These are phyloP conservation scores for Calycina herbarum DNA, from an alignment of 2,329 filamentous ascomycete species.

Conservation along the genomic window DNA sequence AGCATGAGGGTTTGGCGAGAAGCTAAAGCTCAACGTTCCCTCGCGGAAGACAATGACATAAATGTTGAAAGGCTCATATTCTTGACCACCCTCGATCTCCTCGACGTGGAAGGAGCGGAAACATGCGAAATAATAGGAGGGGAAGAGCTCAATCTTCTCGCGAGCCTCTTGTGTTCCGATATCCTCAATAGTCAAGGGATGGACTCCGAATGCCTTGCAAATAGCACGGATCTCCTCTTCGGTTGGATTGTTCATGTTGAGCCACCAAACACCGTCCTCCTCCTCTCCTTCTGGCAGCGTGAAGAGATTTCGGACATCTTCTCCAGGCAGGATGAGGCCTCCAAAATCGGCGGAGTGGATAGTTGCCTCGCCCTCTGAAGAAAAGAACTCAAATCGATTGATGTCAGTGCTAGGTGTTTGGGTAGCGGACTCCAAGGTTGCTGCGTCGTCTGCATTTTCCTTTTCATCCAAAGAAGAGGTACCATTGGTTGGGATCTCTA, in stretches of 20 bases:
- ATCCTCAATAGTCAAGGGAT: conserved; percentile 94
- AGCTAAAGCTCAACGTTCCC: conserved; percentile 93
- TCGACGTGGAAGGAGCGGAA: conserved; percentile 89
- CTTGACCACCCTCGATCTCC: conserved; percentile 74
- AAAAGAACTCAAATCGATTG: conserved; percentile 95
- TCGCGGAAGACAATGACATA: conserved; percentile 97
- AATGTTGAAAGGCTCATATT: conserved; percentile 92
- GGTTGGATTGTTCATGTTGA: conserved; percentile 88
- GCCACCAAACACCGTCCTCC: conserved; percentile 90
- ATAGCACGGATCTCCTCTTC: conserved; percentile 86
- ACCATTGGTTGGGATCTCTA: conserved; percentile 50
- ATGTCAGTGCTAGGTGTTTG: conserved; percentile 51
- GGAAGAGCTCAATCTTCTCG: conserved; percentile 97
- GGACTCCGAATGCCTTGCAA: conserved; percentile 92
- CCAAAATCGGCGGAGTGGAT: conserved; percentile 89
- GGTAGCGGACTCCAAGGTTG: conserved; percentile 18
- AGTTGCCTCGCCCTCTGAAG: conserved; percentile 88
- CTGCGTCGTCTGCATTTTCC: conserved; percentile 33
- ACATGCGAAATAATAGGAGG: conserved; percentile 96
- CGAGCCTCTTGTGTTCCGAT: conserved; percentile 93
- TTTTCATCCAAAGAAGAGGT: conserved; percentile 52
- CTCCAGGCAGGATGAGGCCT: conserved; percentile 83
- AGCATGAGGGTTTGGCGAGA: conserved; percentile 82
- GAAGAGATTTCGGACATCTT: conserved; percentile 87
- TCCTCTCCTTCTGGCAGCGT: conserved; percentile 61